Evolutionary conservation across 192 early-diverging fungal genomes (phyloP).

Genomic region (Coemansia sp.): DNA sequence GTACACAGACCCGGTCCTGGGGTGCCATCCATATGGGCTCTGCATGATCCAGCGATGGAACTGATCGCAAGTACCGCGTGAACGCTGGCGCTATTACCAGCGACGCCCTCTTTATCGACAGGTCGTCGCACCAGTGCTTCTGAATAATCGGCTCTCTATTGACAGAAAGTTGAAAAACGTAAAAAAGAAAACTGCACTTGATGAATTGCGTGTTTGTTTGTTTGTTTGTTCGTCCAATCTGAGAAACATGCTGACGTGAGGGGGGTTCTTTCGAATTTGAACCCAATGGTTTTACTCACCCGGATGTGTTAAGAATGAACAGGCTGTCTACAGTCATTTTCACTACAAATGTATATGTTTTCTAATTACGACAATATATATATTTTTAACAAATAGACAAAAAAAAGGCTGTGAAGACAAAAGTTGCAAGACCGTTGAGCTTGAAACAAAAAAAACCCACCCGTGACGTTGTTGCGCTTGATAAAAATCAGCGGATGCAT

Average conservation of each 20-base stretch:
- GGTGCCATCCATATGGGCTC: slow-evolving; percentile 39
- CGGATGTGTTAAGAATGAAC: slow-evolving; percentile 66
- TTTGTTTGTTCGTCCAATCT: not conserved
- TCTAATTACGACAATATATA: not conserved
- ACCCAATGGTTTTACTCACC: slow-evolving; percentile 42
- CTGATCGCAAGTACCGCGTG: slow-evolving; percentile 56
- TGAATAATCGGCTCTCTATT: slow-evolving; percentile 80
- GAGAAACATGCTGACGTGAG: not conserved
- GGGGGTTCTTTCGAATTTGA: not conserved
- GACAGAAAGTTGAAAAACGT: not conserved
- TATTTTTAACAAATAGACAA: not conserved
- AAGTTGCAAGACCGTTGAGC: not conserved
- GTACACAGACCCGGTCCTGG: slow-evolving; percentile 20
- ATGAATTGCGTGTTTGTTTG: not conserved
- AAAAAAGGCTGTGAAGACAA: not conserved
- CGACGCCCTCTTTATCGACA: slow-evolving; percentile 61
- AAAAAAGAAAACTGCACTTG: slow-evolving; percentile 9
- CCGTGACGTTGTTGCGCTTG: too few relatives aligned
- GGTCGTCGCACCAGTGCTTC: slow-evolving; percentile 77
- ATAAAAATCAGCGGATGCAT: too few relatives aligned
- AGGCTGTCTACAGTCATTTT: slow-evolving; percentile 62
- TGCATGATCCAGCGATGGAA: slow-evolving; percentile 33
- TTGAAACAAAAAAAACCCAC: not conserved
- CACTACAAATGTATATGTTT: not conserved
- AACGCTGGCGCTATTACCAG: slow-evolving; percentile 64